A percentile compares a stretch with the other conserved stretches of the same genome.
Conservation (phyloP, 331 rosid genomes). For the Quercus tomentella region DNA sequence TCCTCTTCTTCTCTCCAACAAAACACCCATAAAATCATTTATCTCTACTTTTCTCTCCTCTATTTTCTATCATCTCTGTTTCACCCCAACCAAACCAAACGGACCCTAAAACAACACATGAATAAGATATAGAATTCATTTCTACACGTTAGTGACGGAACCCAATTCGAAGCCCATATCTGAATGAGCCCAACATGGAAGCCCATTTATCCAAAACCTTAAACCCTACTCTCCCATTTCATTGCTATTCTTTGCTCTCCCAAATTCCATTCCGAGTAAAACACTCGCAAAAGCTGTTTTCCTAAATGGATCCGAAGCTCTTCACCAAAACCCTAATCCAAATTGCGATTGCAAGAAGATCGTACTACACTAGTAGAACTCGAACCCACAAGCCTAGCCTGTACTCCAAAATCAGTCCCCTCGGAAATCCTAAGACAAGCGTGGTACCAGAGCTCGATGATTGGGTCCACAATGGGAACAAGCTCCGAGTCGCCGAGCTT, state of each 20-base stretch:
- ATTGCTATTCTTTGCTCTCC: not conserved
- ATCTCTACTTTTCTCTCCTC: too few relatives aligned
- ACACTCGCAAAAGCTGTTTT: not conserved
- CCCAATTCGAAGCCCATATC: not conserved
- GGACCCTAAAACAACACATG: too few relatives aligned
- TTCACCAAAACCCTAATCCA: slow-evolving; percentile 30
- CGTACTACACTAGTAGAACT: slow-evolving; percentile 49
- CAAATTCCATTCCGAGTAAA: not conserved
- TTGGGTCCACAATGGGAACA: slow-evolving; percentile 71
- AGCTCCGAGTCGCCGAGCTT: slow-evolving; percentile 60
- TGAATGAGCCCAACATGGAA: not conserved
- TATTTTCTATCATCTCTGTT: too few relatives aligned
- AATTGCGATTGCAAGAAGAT: slow-evolving; percentile 26
- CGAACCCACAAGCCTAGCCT: slow-evolving; percentile 47
- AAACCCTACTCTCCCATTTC: not conserved
- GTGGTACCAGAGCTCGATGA: slow-evolving; percentile 63
- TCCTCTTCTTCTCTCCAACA: too few relatives aligned
- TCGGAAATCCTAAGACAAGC: slow-evolving; percentile 48
- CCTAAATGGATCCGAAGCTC: slow-evolving; percentile 46
- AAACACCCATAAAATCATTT: too few relatives aligned
- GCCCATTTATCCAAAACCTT: slow-evolving; percentile 9
- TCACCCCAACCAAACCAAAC: too few relatives aligned
- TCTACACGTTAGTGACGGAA: too few relatives aligned
- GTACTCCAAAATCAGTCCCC: slow-evolving; percentile 64
- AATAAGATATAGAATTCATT: too few relatives aligned